Evolutionary conservation across 2,329 filamentous ascomycete species (phyloP).

Genomic region (Pseudogymnoascus sp.): DNA sequence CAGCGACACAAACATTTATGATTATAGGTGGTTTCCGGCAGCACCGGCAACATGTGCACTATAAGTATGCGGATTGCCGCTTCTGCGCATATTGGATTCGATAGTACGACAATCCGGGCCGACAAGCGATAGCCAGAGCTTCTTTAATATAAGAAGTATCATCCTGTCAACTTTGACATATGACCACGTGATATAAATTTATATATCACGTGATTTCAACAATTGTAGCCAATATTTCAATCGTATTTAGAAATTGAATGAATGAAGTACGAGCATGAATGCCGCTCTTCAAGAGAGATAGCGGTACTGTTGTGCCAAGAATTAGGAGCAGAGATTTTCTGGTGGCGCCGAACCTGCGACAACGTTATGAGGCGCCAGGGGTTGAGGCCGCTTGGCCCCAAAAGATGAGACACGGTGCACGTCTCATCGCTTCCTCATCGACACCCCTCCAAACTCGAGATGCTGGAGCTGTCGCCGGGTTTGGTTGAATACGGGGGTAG

Average conservation of each 20-base stretch:
- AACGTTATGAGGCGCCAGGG: neutral
- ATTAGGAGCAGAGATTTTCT: neutral
- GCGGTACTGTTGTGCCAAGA: neutral
- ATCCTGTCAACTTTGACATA: neutral
- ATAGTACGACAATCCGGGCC: neutral
- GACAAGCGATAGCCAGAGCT: neutral
- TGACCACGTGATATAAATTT: neutral
- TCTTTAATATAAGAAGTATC: neutral
- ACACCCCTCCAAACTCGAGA: conserved; percentile 7
- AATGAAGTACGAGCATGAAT: neutral
- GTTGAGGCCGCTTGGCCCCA: neutral
- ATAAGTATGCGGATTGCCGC: neutral
- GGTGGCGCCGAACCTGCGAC: conserved; percentile 3
- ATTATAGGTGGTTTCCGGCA: neutral
- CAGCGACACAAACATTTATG: neutral
- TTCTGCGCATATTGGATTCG: neutral
- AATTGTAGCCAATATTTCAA: neutral
- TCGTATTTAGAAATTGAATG: neutral
- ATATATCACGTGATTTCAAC: neutral
- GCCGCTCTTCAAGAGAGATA: neutral
- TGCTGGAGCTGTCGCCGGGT: neutral
- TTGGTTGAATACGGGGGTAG: neutral
- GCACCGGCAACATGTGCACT: neutral
- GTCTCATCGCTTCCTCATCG: conserved; percentile 3
- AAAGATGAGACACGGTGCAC: neutral